phyloP scores from a whole-genome alignment of 2,329 filamentous ascomycete genomes.

The Grosmannia huntii region DNA sequence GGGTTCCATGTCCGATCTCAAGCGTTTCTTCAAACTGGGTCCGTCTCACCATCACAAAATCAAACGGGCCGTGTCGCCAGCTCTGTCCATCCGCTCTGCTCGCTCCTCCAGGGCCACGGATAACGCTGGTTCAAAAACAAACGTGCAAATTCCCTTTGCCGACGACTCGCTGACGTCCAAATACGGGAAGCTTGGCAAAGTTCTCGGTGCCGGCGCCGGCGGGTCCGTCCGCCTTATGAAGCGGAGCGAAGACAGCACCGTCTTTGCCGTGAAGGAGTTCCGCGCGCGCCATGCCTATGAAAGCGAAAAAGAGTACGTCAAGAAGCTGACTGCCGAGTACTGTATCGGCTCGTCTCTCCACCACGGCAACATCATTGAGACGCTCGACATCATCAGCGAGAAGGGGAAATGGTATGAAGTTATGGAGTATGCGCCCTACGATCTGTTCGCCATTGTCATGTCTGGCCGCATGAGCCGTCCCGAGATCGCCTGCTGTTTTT shows the following conservation, averaged over 20 bases:
- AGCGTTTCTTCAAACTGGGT: slow-evolving; percentile 86
- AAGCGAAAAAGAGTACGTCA: slow-evolving; percentile 88
- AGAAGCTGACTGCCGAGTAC: slow-evolving; percentile 96
- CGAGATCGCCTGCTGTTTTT: slow-evolving; percentile 79
- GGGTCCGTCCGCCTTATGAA: slow-evolving; percentile 93
- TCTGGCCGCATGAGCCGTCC: slow-evolving; percentile 92
- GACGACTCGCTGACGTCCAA: slow-evolving; percentile 84
- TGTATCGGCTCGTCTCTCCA: slow-evolving; percentile 95
- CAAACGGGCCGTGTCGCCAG: slow-evolving; percentile 54
- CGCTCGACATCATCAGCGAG: slow-evolving; percentile 90
- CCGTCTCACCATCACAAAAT: slow-evolving; percentile 53
- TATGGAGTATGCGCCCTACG: slow-evolving; percentile 95
- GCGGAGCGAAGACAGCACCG: slow-evolving; percentile 78
- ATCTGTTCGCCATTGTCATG: slow-evolving; percentile 98
- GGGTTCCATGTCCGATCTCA: slow-evolving; percentile 86
- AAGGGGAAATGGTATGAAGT: slow-evolving; percentile 94
- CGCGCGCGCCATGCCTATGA: slow-evolving; percentile 85
- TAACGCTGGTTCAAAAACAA: slow-evolving; percentile 35
- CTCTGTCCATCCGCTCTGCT: slow-evolving; percentile 37
- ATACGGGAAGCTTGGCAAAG: slow-evolving; percentile 91
- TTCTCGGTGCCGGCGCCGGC: slow-evolving; percentile 85
- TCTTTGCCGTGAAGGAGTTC: slow-evolving; percentile 97
- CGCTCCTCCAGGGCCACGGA: slow-evolving; percentile 8
- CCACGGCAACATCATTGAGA: slow-evolving; percentile 97
- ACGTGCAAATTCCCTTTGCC: slow-evolving; percentile 69